These are phyloP conservation scores for Crataegus laevigata DNA, from an alignment of 306 rosid genomes.

Conservation along the genomic window DNA sequence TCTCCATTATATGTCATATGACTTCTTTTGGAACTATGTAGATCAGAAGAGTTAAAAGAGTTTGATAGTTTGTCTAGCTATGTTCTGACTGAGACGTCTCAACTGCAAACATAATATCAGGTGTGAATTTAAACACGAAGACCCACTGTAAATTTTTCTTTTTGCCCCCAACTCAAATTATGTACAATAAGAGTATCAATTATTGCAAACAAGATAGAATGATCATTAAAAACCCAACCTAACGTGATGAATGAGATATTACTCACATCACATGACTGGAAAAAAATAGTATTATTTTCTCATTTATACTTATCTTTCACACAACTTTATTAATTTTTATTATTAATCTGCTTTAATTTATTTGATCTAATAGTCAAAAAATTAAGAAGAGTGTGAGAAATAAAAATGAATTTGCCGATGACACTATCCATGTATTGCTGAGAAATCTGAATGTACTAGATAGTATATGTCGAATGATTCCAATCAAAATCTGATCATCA, in stretches of 20 bases:
- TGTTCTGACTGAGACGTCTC: neutral
- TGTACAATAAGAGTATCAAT: neutral
- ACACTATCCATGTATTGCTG: too few relatives aligned
- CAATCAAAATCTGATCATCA: neutral
- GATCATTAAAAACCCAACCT: neutral
- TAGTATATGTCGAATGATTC: too few relatives aligned
- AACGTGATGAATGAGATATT: too few relatives aligned
- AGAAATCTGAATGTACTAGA: neutral
- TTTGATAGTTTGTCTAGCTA: neutral
- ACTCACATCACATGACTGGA: neutral
- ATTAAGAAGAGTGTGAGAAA: too few relatives aligned
- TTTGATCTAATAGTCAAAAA: too few relatives aligned
- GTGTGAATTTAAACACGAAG: neutral
- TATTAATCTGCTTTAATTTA: too few relatives aligned
- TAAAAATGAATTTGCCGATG: too few relatives aligned
- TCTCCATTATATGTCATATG: too few relatives aligned
- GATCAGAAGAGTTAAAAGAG: neutral
- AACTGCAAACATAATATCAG: neutral
- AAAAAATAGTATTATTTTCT: too few relatives aligned
- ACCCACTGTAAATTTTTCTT: neutral
- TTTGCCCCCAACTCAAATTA: neutral
- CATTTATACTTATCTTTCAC: too few relatives aligned
- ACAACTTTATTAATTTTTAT: too few relatives aligned
- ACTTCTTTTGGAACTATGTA: neutral
- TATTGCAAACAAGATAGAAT: neutral